phyloP scores from a whole-genome alignment of 768 basidiomycete genomes.

The Psilocybe sp. region DNA sequence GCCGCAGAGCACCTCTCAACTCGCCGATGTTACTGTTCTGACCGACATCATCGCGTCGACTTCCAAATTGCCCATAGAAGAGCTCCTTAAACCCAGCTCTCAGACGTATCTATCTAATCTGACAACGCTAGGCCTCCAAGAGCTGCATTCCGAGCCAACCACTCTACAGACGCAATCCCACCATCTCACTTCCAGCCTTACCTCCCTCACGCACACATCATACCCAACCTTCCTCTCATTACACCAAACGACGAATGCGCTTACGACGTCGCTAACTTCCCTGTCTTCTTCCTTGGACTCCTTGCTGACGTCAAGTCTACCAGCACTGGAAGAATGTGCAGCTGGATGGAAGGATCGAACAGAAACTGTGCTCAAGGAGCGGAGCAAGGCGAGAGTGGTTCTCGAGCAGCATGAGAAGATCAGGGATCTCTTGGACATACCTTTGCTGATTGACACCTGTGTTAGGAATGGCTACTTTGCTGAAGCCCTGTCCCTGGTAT shows the following conservation, averaged over 20 bases:
- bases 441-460: constrained; percentile 88
- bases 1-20: constrained; percentile 22
- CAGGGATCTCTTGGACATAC: constrained; percentile 87
- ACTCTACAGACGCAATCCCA: constrained; percentile 80
- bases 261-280: constrained; percentile 69
- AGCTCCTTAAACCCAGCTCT: constrained; percentile 25
- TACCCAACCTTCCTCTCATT: constrained; percentile 92
- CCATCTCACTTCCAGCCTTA: constrained; percentile 85
- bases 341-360: constrained; percentile 69
- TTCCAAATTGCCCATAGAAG: constrained; percentile 21
- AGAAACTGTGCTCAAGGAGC: constrained; percentile 70
- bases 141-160: constrained; percentile 72
- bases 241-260: constrained; percentile 73
- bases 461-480: constrained; percentile 90
- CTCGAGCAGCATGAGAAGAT: constrained; percentile 94
- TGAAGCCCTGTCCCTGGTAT: constrained; percentile 84
- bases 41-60: constrained; percentile 31
- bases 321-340: constrained; percentile 72
- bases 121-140: constrained; percentile 60
- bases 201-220: constrained; percentile 85
- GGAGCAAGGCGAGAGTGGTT: constrained; percentile 78
- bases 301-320: constrained; percentile 66
- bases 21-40: constrained; percentile 28
- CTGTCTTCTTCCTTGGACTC: constrained; percentile 72
- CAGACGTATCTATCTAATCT: constrained; percentile 64